Evolutionary conservation across 169 alveolate species (phyloP).

Genomic region (Eimeria sp.): DNA sequence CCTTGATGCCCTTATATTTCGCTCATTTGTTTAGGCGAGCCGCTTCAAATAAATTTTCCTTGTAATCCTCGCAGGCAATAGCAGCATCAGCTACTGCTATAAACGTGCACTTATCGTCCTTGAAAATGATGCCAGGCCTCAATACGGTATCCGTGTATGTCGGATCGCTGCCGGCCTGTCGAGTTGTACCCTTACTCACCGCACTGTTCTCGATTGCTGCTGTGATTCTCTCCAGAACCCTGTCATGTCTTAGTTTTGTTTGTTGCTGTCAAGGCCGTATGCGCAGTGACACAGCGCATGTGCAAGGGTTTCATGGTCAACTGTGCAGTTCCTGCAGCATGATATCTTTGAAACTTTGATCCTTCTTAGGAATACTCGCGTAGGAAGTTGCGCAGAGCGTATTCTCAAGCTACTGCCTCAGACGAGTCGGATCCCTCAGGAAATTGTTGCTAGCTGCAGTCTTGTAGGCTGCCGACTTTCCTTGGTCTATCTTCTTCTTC

Average conservation of each 20-base stretch:
- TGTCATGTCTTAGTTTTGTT: not conserved
- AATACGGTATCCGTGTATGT: not conserved
- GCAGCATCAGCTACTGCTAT: not conserved
- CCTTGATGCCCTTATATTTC: not conserved
- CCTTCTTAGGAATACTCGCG: not conserved
- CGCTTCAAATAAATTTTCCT: not conserved
- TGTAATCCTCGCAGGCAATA: not conserved
- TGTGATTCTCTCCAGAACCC: not conserved
- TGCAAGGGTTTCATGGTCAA: not conserved
- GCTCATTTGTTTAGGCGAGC: not conserved
- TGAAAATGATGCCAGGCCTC: not conserved
- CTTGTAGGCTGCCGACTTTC: not conserved
- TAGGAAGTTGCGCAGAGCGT: not conserved
- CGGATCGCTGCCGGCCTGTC: not conserved
- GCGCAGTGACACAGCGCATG: not conserved
- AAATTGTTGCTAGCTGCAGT: not conserved
- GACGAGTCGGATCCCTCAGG: not conserved
- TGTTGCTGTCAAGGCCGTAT: not conserved
- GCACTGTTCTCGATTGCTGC: not conserved
- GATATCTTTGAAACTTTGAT: not conserved
- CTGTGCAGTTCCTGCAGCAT: not conserved
- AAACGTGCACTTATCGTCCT: not conserved
- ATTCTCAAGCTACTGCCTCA: not conserved
- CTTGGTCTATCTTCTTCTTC: not conserved
- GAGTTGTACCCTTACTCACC: not conserved